Evolutionary conservation across 768 basidiomycete genomes (phyloP), one percentile per base, ranked within the genome.

Genomic region (Favolaschia claudopus): DNA sequence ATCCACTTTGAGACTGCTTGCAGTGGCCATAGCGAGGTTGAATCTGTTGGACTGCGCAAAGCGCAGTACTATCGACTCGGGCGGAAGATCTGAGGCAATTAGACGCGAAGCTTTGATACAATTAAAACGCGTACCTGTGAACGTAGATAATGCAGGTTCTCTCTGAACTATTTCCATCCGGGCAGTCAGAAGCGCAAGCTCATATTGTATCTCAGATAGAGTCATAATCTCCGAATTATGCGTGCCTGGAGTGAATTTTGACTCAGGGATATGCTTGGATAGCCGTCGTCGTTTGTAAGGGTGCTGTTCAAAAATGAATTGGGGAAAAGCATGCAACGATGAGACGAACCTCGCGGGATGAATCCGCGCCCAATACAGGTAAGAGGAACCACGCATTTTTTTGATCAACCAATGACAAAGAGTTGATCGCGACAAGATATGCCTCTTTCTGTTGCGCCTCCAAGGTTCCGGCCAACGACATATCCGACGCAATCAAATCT

Each of bases 371-470:
- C 36, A 57, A 69, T 10, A 78, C 74, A 46, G 85, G 89, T 53
- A 95, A 77, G 25, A 91, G 77, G 25, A 97, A 79, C 94, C 95
- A 99, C 13, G 93, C 89, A 62, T 87, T 87, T 68, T 88, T 88
- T 62, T 81, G 79, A 67, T 95, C 91, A 34, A 95, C 84, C 60
- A 99, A 80, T 19, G 90, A 86, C 42, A 99, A 79, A 5, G 94
- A 88, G 70, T 97, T 97, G 70, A 96, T 91, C 25, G 95, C 91
- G 37, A 96, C 87, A 45, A 89, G 82, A 67, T 93, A 90, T 14
- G 93, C 91, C 66, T 95, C 87, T 29, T 88, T 74, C 70, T 89
- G 93, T 66, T 89, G 85, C 65, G 88, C 86, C 32, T 87, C 83
- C 62, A 82, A 69, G 14, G 77, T 71, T 31, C 79, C 63, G 62